These are phyloP conservation scores for Halteria grandinella DNA, from an alignment of 73 alveolate genomes.

Conservation along the genomic window DNA sequence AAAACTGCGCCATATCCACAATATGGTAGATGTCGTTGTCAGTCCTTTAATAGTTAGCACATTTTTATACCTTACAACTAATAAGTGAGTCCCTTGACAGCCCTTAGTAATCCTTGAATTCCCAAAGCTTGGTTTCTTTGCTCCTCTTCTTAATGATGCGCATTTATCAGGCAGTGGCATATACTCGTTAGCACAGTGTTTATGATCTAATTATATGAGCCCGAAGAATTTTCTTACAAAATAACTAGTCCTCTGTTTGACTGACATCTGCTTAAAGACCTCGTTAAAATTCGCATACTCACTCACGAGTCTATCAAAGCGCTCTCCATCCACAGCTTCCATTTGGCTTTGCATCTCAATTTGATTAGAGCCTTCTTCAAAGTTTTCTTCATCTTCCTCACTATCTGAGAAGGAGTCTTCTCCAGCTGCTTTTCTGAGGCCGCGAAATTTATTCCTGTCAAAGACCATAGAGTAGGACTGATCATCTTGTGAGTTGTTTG, in stretches of 20 bases:
- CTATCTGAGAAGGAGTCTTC: too few relatives aligned
- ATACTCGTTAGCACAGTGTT: slow-evolving; percentile 44
- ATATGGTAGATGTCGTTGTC: slow-evolving; percentile 40
- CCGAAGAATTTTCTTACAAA: slow-evolving; percentile 1
- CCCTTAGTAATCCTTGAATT: slow-evolving; percentile 30
- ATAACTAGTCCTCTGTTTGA: slow-evolving; percentile 25
- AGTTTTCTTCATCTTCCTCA: slow-evolving; percentile 31
- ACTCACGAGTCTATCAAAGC: slow-evolving; percentile 2
- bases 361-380: slow-evolving; percentile 34
- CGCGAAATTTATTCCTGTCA: too few relatives aligned
- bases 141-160: slow-evolving; percentile 1
- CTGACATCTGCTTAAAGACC: not conserved
- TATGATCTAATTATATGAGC: slow-evolving; percentile 8
- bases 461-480: too few relatives aligned
- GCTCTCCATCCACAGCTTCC: slow-evolving; percentile 15
- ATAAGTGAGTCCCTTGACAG: slow-evolving; percentile 26
- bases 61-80: slow-evolving; percentile 8
- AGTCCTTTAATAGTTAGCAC: not conserved
- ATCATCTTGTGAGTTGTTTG: too few relatives aligned
- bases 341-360: slow-evolving; percentile 19
- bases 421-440: too few relatives aligned
- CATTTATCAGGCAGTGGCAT: slow-evolving; percentile 26
- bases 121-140: slow-evolving; percentile 9
- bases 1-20: slow-evolving; percentile 38
- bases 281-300: not conserved